phyloP scores from a whole-genome alignment of 441 rosid genomes.

The Pelargonium australe region DNA sequence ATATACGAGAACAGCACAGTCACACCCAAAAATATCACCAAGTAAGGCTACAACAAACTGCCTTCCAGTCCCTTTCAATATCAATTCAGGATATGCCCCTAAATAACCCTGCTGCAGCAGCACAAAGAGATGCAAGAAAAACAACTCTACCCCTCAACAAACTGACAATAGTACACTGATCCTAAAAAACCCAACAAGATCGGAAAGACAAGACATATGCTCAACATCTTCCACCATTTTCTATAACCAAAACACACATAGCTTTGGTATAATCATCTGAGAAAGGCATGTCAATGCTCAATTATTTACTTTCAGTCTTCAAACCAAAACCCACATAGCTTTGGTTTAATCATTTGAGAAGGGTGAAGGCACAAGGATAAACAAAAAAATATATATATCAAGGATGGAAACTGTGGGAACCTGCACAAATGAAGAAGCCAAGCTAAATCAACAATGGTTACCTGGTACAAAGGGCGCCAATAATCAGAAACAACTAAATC shows the following conservation, averaged over 20 bases:
- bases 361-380: not conserved
- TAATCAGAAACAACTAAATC: slow-evolving; percentile 74
- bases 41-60: not conserved
- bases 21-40: not conserved
- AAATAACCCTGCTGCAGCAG: not conserved
- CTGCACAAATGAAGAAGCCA: slow-evolving; percentile 6
- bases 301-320: not conserved
- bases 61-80: not conserved
- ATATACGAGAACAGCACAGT: not conserved
- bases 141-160: not conserved
- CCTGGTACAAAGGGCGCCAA: slow-evolving; percentile 98
- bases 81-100: not conserved
- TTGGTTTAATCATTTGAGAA: slow-evolving; percentile 1
- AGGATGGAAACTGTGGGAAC: not conserved
- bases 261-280: not conserved
- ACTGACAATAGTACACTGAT: not conserved
- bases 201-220: not conserved
- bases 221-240: not conserved
- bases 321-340: not conserved
- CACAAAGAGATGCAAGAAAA: not conserved
- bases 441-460: slow-evolving; percentile 19
- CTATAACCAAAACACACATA: not conserved
- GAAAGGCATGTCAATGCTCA: not conserved
- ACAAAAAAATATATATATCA: not conserved
- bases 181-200: not conserved